A percentile compares a stretch with the other conserved stretches of the same genome.
Evolutionary conservation across 768 basidiomycete species (phyloP).

Genomic region (Coprinopsis sp.): DNA sequence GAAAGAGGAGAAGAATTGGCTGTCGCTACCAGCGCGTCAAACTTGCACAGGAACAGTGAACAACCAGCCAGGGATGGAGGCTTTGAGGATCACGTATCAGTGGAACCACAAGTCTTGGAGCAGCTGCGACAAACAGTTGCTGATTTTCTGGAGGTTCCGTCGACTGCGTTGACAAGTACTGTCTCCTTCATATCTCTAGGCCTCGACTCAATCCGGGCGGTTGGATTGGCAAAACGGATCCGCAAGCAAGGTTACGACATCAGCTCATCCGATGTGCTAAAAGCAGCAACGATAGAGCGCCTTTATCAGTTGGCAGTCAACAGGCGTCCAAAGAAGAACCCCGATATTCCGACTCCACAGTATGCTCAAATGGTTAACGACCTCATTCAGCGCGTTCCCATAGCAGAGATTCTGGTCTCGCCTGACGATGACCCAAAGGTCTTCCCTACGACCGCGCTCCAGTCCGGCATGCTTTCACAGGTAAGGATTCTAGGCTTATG

Average conservation of each 20-base stretch:
- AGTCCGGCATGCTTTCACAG: slow-evolving; percentile 48
- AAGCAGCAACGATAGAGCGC: slow-evolving; percentile 18
- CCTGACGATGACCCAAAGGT: slow-evolving; percentile 27
- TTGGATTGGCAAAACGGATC: slow-evolving; percentile 36
- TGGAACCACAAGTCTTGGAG: slow-evolving; percentile 14
- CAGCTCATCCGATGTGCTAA: slow-evolving; percentile 35
- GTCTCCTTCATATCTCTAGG: slow-evolving; percentile 42
- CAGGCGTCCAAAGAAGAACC: background rate
- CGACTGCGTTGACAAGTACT: slow-evolving; percentile 16
- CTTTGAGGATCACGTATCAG: background rate
- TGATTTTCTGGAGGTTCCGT: slow-evolving; percentile 23
- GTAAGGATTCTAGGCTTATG: slow-evolving; percentile 19
- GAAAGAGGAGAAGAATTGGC: slow-evolving; percentile 6
- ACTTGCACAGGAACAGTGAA: background rate
- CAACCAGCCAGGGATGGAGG: background rate
- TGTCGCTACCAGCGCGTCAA: slow-evolving; percentile 5
- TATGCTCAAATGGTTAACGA: slow-evolving; percentile 6
- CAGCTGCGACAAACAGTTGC: slow-evolving; percentile 17
- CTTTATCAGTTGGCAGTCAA: slow-evolving; percentile 14
- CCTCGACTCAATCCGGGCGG: slow-evolving; percentile 43
- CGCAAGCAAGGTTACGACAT: slow-evolving; percentile 27
- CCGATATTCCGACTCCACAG: too few relatives aligned
- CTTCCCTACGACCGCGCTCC: slow-evolving; percentile 40
- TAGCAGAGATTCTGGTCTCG: slow-evolving; percentile 9
- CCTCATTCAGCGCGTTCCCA: slow-evolving; percentile 14